Conservation (phyloP, 2,329 filamentous ascomycete species). For the Madurella mycetomatis region DNA sequence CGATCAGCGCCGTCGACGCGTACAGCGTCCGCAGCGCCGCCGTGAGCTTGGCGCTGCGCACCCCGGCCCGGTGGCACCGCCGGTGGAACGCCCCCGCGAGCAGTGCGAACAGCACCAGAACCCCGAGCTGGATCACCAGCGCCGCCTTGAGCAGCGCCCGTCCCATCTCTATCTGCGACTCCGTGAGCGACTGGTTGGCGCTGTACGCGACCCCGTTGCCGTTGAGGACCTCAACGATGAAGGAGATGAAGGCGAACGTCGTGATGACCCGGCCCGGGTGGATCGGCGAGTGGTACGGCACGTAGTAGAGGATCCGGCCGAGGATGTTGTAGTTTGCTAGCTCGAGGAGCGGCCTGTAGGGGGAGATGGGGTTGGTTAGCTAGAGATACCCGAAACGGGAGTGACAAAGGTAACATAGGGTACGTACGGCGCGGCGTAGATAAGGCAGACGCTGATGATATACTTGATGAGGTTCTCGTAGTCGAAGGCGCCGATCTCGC, state of each 20-base stretch:
- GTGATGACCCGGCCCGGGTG: conserved; percentile 36
- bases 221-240: conserved; percentile 20
- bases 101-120: conserved; percentile 46
- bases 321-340: conserved; percentile 55
- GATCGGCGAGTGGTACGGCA: conserved; percentile 49
- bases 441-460: conserved; percentile 37
- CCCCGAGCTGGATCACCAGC: conserved; percentile 50
- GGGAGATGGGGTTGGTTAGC: too few species aligned
- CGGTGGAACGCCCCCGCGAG: conserved; percentile 47
- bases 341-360: conserved; percentile 39
- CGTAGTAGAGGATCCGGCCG: conserved; percentile 51
- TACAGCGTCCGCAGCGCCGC: conserved; percentile 47
- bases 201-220: conserved; percentile 43
- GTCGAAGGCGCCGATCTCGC: conserved; percentile 45
- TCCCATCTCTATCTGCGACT: conserved; percentile 37
- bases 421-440: conserved; percentile 34
- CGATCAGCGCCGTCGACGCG: conserved; percentile 44
- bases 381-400: not conserved
- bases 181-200: conserved; percentile 40
- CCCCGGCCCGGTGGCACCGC: conserved; percentile 36
- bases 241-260: conserved; percentile 35
- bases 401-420: not conserved
- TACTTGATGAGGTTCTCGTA: conserved; percentile 39
- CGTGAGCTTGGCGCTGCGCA: conserved; percentile 31
- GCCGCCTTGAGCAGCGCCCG: conserved; percentile 47